Percentiles rank a stretch among this genome's conserved stretches.
These are phyloP conservation scores for Blastobotrys ciferrii DNA, from an alignment of 1,139 yeast species.

Conservation along the genomic window DNA sequence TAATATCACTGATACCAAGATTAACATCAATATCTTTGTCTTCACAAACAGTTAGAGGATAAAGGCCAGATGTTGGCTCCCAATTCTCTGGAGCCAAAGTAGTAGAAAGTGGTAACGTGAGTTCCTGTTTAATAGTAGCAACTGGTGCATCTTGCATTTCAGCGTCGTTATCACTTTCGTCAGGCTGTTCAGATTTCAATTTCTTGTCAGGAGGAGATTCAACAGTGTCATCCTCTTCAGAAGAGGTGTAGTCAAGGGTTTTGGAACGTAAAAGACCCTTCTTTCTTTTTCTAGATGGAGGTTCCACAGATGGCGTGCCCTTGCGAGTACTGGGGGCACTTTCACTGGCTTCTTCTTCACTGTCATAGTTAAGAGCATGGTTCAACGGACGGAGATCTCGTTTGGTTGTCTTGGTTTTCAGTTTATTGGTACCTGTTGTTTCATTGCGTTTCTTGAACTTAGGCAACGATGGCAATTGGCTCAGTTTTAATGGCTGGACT, in stretches of 20 bases:
- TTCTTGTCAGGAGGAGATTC: conserved; percentile 13
- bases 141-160: conserved; percentile 1
- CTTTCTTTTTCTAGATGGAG: conserved; percentile 19
- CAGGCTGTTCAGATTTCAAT: conserved; percentile 7
- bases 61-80: conserved; percentile 25
- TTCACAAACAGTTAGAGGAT: conserved; percentile 53
- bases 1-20: conserved; percentile 52
- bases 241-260: conserved; percentile 27
- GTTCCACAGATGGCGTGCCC: conserved; percentile 41
- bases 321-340: conserved; percentile 37
- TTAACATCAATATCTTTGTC: conserved; percentile 38
- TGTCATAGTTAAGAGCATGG: conserved; percentile 60
- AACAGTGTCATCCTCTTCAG: conserved; percentile 21
- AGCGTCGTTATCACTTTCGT: conserved; percentile 7
- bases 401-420: conserved; percentile 1
- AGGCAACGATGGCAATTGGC: conserved; percentile 38
- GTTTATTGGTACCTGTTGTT: conserved; percentile 21
- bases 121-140: not conserved
- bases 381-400: conserved; percentile 56
- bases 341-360: conserved; percentile 46
- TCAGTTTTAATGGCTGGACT: not conserved
- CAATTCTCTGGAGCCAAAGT: conserved; percentile 25
- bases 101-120: conserved; percentile 28
- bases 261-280: not conserved
- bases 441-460: conserved; percentile 48